Conservation (phyloP, 2,329 filamentous ascomycete species). For the Penicillium sp. region DNA sequence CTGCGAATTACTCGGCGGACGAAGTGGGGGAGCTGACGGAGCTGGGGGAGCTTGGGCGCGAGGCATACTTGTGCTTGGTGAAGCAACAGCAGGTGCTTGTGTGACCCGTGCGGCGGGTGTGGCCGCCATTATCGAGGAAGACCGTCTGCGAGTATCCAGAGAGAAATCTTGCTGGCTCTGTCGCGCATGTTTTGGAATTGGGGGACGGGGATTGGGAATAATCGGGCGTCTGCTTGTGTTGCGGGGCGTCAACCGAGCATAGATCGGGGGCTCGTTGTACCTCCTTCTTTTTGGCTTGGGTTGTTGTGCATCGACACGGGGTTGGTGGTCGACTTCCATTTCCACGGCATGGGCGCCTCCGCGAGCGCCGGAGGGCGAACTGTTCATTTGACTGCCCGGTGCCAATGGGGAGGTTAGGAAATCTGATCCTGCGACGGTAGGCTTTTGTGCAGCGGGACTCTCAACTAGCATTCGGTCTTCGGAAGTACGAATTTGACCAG, state of each 20-base stretch:
- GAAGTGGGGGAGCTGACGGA: constrained; percentile 4
- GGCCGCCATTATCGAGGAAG: constrained; percentile 14
- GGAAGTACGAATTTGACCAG: constrained; percentile 23
- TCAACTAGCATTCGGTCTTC: constrained; percentile 31
- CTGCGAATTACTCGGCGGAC: constrained; percentile 4
- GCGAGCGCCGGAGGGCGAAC: constrained; percentile 26
- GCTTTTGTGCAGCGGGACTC: constrained; percentile 21
- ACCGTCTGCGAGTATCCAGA: constrained; percentile 23
- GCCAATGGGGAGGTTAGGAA: constrained; percentile 14
- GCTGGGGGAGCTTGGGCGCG: constrained; percentile 14
- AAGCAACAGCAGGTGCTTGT: constrained; percentile 17
- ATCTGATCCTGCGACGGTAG: constrained; percentile 16
- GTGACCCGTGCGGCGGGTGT: constrained; percentile 12
- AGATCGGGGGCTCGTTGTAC: constrained; percentile 54
- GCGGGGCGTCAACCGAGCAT: constrained; percentile 45
- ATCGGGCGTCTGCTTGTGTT: constrained; percentile 42
- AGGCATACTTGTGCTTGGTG: constrained; percentile 31
- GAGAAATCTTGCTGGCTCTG: constrained; percentile 18
- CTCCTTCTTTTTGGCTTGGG: constrained; percentile 50
- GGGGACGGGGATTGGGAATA: constrained; percentile 38
- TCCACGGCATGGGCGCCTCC: constrained; percentile 22
- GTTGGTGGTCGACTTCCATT: constrained; percentile 23
- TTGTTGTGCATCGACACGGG: constrained; percentile 31
- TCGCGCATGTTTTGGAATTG: constrained; percentile 34
- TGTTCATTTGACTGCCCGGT: constrained; percentile 24